These are phyloP conservation scores for Cubamyces lactineus DNA, from an alignment of 768 basidiomycete species.

Conservation along the genomic window DNA sequence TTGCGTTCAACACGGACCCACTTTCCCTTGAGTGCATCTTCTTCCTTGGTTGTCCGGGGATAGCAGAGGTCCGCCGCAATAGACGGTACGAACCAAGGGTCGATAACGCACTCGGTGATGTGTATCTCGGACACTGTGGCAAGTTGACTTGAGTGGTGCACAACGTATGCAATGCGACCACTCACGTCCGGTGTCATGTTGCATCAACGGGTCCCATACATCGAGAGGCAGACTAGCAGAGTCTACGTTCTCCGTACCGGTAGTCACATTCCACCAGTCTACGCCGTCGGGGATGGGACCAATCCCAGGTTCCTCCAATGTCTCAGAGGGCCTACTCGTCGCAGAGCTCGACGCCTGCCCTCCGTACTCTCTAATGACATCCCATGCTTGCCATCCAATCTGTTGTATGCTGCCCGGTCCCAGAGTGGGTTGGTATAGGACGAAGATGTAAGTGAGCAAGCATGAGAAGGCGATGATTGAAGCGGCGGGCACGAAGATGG, in stretches of 20 bases:
- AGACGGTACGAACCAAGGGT: constrained; percentile 52
- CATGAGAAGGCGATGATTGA: constrained; percentile 68
- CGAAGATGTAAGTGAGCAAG: constrained; percentile 74
- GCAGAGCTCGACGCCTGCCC: not conserved
- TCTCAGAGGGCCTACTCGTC: not conserved
- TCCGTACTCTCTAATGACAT: constrained; percentile 48
- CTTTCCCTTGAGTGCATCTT: constrained; percentile 77
- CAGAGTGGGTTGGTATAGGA: constrained; percentile 77
- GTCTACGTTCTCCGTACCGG: constrained; percentile 47
- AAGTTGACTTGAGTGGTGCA: not conserved
- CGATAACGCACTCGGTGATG: constrained; percentile 65
- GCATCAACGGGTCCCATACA: constrained; percentile 75
- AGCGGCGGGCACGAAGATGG: constrained; percentile 59
- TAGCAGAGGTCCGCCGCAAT: constrained; percentile 54
- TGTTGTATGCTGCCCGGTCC: constrained; percentile 73
- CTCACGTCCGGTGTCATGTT: constrained; percentile 74
- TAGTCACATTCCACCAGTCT: constrained; percentile 74
- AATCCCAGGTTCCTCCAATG: not conserved
- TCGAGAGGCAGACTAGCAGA: constrained; percentile 77
- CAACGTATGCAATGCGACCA: not conserved
- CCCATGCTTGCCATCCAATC: constrained; percentile 92
- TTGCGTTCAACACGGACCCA: constrained; percentile 91
- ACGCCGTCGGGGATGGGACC: constrained; percentile 38
- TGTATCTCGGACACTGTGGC: constrained; percentile 78
- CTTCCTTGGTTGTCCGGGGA: constrained; percentile 68